Evolutionary conservation across 495 filamentous ascomycete species (phyloP), one percentile per base, ranked within the genome.

Genomic region (Daldinia childiae): DNA sequence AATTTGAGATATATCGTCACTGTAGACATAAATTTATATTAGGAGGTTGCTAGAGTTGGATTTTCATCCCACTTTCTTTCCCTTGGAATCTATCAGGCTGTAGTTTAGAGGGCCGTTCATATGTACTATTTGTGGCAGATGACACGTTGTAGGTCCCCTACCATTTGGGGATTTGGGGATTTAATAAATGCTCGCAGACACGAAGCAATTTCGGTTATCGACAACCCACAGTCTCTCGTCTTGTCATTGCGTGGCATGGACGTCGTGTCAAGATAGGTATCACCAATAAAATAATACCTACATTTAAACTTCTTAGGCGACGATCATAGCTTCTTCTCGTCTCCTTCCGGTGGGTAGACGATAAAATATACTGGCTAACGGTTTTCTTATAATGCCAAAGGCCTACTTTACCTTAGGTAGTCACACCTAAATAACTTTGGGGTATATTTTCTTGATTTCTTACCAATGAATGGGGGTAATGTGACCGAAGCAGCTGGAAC

Each of bases 201-300:
- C 62, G 52, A 65, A 63, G 38, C 62, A 73, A 69, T 69, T 48
- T 69, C 66, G 65, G 66, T 43, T 73, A 69, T 68, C 65, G 62
- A 66, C 30, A 62, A 52, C 54, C 56, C 52, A 63, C 39, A 45
- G 41, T 62, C 56, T 55, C 41, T 60, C 60, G 56, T 61, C 64
- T 65, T 56, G 60, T 69, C 66, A 63, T 62, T 54, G 66, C 66
- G 62, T 63, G 29, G 62, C 66, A 59, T 65, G 55, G 51, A 43
- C 19, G 38, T 51, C 41, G 61, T 61, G 50, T 62, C 39, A 66
- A 52, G 45, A 59, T 54, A 52, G 48, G 38, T 65, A 58, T 66
- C 66, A 59, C 65, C 66, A 69, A 69, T 58, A 29, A 54, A 60
- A 58, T 32, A 54, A 7, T 9, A 15, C 15, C 54, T 59, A 55